phyloP scores from a whole-genome alignment of 257 asterid genomes.

The Salvia splendens region DNA sequence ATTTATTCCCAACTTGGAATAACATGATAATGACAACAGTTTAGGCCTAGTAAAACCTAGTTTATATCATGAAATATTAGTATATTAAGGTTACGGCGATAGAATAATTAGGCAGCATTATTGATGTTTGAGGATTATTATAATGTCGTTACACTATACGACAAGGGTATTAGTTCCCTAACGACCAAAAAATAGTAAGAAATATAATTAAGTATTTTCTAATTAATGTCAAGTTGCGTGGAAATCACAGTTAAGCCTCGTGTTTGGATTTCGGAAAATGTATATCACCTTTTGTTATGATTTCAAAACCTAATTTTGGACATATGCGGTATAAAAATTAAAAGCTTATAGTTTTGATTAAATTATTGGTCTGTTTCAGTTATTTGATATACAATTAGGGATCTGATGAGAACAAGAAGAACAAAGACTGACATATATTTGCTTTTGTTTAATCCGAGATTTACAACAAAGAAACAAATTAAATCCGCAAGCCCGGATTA shows the following conservation, averaged over 20 bases:
- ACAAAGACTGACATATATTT: constrained; percentile 40
- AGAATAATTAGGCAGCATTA: constrained; percentile 46
- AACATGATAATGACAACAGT: constrained; percentile 45
- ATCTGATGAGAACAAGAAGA: constrained; percentile 42
- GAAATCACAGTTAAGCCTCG: constrained; percentile 34
- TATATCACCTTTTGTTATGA: constrained; percentile 32
- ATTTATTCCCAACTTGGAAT: constrained; percentile 34
- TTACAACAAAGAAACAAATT: constrained; percentile 23
- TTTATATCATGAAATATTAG: constrained; percentile 24
- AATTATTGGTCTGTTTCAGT: constrained; percentile 37
- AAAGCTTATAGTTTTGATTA: constrained; percentile 9
- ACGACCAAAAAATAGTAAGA: constrained; percentile 27
- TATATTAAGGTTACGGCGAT: constrained; percentile 20
- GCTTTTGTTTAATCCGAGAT: constrained; percentile 39
- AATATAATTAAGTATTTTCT: not conserved
- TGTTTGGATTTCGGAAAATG: constrained; percentile 38
- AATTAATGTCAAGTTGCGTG: constrained; percentile 21
- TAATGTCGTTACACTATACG: constrained; percentile 38
- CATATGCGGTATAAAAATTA: not conserved
- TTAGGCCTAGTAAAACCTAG: constrained; percentile 36
- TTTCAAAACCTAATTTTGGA: constrained; percentile 46
- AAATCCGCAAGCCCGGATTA: too few species aligned
- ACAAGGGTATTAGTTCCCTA: constrained; percentile 41
- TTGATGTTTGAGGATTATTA: constrained; percentile 39
- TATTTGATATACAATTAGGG: constrained; percentile 49